Base-by-base conservation (phyloP, 371 early-diverging fungal genomes). In the Cokeromyces recurvatus region DNA sequence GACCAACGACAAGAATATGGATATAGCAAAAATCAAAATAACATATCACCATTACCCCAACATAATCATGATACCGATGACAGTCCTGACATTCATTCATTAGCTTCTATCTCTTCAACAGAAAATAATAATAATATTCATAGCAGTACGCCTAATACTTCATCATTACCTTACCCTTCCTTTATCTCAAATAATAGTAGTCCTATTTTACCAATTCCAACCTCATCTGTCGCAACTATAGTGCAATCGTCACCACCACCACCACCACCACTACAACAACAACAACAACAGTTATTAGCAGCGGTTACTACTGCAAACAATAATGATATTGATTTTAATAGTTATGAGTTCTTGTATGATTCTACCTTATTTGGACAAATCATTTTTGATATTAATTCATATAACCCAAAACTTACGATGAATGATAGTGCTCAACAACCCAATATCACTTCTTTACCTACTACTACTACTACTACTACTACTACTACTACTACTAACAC, bases 321-420 rank as follows among this genome's bases (percentile, higher is more conserved):
- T 49, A 43, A 16, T 38, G 43, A 61, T 4, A 62, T 66, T 15
- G 64, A 72, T 41, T 72, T 66, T 32, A 72, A 68, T 32, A 72
- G 73, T 31, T 54, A 53, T 17, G 68, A 63, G 21, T 72, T 68
- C 25, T 47, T 72, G 9, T 61, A 66, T 32, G 73, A 72, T 31
- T 59, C 62, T 14, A 61, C 61, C 0, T 43, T 72, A 9, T 72
- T 72, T 49, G 74, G 74, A n/a, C 74, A 74, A 44, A 65, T 69
- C 16, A 60, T 74, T 37, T 63, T 74, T 36, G 70, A 74, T 41
- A 34, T 11, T n/a, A n/a, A n/a, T n/a, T n/a, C n/a, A n/a, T n/a
- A n/a, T n/a, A n/a, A n/a, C n/a, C n/a, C n/a, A n/a, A n/a, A n/a
- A n/a, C n/a, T 32, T 29, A 29, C 11, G 29, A 29, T 29, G 29